phyloP scores from a whole-genome alignment of 2,329 filamentous ascomycete species.

The Phaeoacremonium minimum region DNA sequence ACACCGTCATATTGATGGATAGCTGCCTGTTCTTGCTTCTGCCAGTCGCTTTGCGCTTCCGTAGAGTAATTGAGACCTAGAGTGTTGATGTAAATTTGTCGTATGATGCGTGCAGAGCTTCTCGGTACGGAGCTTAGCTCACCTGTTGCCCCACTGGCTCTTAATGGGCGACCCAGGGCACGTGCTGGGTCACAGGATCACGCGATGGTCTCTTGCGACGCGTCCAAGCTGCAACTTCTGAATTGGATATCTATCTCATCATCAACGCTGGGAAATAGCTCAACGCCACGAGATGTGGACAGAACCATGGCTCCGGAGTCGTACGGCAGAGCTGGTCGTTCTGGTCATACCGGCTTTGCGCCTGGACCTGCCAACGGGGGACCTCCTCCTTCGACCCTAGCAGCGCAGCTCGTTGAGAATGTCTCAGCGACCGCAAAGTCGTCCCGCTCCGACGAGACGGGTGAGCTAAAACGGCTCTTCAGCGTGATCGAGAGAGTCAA shows the following conservation, averaged over 20 bases:
- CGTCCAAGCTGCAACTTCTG: no score
- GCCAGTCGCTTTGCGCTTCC: no score
- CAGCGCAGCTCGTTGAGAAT: constrained; percentile 81
- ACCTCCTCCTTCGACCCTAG: constrained; percentile 73
- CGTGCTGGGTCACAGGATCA: background rate
- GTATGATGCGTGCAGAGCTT: no score
- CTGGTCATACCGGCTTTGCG: background rate
- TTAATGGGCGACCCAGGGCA: no score
- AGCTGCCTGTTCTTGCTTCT: no score
- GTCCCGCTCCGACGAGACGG: constrained; percentile 60
- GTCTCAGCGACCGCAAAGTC: constrained; percentile 62
- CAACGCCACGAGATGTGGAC: background rate
- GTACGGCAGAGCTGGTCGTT: background rate
- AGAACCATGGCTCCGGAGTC: background rate
- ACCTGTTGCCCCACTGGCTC: no score
- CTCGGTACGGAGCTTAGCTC: no score
- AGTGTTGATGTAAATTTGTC: no score
- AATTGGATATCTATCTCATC: no score
- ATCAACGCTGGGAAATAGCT: background rate
- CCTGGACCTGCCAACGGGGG: constrained; percentile 12
- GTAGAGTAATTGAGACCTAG: no score
- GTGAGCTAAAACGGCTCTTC: constrained; percentile 70
- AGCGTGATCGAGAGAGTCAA: constrained; percentile 51
- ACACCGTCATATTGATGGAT: constrained; percentile 52
- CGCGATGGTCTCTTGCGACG: no score